Evolutionary conservation across 2,329 filamentous ascomycete species (phyloP).

Genomic region (Balansia obtecta): DNA sequence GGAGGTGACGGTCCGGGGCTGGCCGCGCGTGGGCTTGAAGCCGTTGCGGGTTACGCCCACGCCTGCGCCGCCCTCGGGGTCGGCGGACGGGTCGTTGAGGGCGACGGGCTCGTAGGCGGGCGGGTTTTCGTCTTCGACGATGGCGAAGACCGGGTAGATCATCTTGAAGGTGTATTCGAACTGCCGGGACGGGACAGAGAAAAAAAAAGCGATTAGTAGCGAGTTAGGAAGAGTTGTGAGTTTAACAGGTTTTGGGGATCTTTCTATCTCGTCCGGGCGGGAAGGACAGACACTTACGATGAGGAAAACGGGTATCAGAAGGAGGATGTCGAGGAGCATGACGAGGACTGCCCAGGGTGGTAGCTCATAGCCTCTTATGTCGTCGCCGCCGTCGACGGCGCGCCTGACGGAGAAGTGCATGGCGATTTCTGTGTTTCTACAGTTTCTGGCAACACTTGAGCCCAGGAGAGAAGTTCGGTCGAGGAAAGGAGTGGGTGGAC

Average conservation of each 20-base stretch:
- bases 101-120: conserved; percentile 41
- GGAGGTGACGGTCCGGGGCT: conserved; percentile 31
- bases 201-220: neutral
- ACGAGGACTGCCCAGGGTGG: conserved; percentile 29
- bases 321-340: conserved; percentile 25
- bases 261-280: neutral
- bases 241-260: neutral
- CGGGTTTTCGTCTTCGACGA: conserved; percentile 44
- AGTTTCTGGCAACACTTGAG: too few relatives aligned
- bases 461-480: neutral
- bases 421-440: neutral
- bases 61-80: conserved; percentile 17
- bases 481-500: neutral
- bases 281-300: conserved; percentile 24
- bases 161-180: conserved; percentile 36
- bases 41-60: conserved; percentile 13
- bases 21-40: conserved; percentile 22
- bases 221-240: neutral
- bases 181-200: conserved; percentile 20
- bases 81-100: conserved; percentile 25
- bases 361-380: conserved; percentile 16
- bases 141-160: conserved; percentile 42
- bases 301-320: conserved; percentile 33
- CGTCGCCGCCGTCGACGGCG: conserved; percentile 16
- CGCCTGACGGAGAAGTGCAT: conserved; percentile 18